Evolutionary conservation across 2,329 filamentous ascomycete genomes (phyloP).

Genomic region (Talaromyces sp.): DNA sequence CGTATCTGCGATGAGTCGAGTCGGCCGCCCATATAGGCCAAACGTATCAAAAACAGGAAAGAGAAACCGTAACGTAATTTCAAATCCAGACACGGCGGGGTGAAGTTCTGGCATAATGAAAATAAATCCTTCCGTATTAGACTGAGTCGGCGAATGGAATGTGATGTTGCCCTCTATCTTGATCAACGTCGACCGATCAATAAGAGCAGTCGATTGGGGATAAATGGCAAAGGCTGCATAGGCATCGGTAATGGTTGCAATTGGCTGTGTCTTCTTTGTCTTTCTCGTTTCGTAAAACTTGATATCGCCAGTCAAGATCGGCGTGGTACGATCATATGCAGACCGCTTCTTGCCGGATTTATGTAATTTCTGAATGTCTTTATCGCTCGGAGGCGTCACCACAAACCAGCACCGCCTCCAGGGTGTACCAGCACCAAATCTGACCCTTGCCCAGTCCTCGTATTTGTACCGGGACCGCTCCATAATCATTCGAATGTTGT

Average conservation of each 20-base stretch:
- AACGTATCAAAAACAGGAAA: constrained; percentile 95
- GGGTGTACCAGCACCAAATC: constrained; percentile 91
- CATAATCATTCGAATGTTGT: constrained; percentile 87
- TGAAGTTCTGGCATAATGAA: constrained; percentile 96
- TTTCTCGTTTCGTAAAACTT: constrained; percentile 95
- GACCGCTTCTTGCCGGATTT: constrained; percentile 79
- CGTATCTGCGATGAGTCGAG: constrained; percentile 77
- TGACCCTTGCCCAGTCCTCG: constrained; percentile 90
- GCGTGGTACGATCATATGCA: constrained; percentile 70
- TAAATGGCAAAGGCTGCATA: constrained; percentile 95
- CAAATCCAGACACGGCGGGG: constrained; percentile 87
- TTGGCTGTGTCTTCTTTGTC: constrained; percentile 83
- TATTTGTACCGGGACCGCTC: constrained; percentile 70
- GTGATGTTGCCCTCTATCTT: constrained; percentile 91
- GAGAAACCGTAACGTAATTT: constrained; percentile 87
- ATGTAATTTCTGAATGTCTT: constrained; percentile 76
- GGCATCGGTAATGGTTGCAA: constrained; percentile 84
- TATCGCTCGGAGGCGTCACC: constrained; percentile 86
- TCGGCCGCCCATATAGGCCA: constrained; percentile 82
- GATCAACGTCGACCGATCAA: constrained; percentile 88
- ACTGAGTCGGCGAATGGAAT: constrained; percentile 73
- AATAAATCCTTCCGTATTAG: constrained; percentile 83
- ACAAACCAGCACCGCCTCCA: constrained; percentile 98
- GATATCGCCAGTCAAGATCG: constrained; percentile 76
- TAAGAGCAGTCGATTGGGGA: constrained; percentile 85